Conservation (phyloP, 768 basidiomycete species). For the Boletus subcaerulescens region DNA sequence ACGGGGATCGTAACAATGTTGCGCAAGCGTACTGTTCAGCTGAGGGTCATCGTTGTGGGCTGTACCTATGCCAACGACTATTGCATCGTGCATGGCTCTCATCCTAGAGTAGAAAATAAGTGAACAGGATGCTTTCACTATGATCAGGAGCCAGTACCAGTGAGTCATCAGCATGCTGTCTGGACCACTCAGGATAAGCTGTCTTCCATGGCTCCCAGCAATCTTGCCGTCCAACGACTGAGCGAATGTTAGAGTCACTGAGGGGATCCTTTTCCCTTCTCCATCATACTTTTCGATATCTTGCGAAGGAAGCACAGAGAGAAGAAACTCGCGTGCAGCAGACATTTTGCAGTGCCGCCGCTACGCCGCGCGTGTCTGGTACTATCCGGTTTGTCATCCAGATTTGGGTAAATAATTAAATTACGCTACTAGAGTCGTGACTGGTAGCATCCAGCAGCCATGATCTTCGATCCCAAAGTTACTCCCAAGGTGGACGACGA, state of each 20-base stretch:
- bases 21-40: constrained; percentile 69
- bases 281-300: constrained; percentile 9
- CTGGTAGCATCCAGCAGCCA: not conserved
- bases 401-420: not conserved
- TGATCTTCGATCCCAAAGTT: constrained; percentile 20
- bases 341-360: not conserved
- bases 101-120: constrained; percentile 51
- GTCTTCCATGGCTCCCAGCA: constrained; percentile 66
- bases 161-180: constrained; percentile 95
- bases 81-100: constrained; percentile 89
- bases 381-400: too few species aligned
- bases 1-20: not conserved
- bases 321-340: constrained; percentile 25
- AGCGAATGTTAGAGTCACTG: constrained; percentile 81
- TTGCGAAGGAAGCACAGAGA: constrained; percentile 25
- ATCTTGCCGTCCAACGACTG: constrained; percentile 89
- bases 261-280: constrained; percentile 39
- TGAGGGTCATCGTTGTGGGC: constrained; percentile 91
- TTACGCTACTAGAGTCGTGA: too few species aligned
- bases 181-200: constrained; percentile 78
- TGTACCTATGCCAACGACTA: constrained; percentile 88
- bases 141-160: constrained; percentile 46
- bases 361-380: not conserved
- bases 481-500: constrained; percentile 14
- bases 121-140: not conserved